A percentile compares a stretch with the other conserved stretches of the same genome.
phyloP scores from a whole-genome alignment of 148 eudicot species.

The Vaccinium corymbosum region DNA sequence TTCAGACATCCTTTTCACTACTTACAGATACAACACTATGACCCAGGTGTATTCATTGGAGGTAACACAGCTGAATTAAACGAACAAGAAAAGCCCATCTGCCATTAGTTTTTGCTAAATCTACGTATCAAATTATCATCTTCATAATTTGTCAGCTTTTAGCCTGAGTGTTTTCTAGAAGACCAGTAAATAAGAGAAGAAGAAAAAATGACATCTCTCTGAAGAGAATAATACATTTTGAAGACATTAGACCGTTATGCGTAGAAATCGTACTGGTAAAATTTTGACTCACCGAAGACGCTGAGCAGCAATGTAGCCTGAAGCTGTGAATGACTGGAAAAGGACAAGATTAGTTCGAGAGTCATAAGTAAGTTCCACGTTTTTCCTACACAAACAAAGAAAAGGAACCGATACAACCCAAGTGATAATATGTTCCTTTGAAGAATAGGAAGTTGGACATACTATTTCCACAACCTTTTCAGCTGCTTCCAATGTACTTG shows the following conservation, averaged over 20 bases:
- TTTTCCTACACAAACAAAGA: constrained; percentile 40
- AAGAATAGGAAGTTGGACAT: background rate
- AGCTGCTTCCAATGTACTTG: background rate
- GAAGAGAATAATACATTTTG: background rate
- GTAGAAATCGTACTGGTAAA: background rate
- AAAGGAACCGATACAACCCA: background rate
- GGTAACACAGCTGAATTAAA: background rate
- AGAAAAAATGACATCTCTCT: background rate
- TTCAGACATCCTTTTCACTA: background rate
- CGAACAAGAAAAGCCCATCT: background rate
- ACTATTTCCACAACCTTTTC: background rate
- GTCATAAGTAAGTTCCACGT: constrained; percentile 64
- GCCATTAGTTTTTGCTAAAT: background rate
- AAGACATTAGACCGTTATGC: background rate
- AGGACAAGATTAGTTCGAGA: constrained; percentile 75
- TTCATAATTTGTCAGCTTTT: background rate
- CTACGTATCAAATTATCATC: background rate
- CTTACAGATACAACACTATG: background rate
- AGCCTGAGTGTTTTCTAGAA: background rate
- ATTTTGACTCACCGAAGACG: constrained; percentile 54
- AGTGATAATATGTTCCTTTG: background rate
- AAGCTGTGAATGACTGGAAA: constrained; percentile 74
- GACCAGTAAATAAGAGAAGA: background rate
- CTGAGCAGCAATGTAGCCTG: constrained; percentile 89
- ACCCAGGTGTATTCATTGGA: background rate